Evolutionary conservation across 306 rosid species (phyloP).

Genomic region (Argentina anserina): DNA sequence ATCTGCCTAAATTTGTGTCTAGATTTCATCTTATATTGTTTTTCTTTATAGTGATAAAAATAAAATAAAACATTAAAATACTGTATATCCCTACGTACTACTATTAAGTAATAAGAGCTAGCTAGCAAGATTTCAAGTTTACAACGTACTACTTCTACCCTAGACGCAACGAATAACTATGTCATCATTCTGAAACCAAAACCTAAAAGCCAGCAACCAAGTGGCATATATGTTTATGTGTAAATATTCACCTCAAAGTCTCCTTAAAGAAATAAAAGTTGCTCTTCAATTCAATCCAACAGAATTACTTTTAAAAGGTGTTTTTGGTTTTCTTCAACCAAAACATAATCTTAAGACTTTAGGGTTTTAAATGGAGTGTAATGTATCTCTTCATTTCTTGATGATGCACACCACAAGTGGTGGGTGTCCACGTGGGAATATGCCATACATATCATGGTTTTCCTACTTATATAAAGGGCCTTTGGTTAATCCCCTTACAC

Average conservation of each 20-base stretch:
- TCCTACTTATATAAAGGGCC: background rate
- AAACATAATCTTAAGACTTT: background rate
- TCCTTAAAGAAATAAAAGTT: background rate
- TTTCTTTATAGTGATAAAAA: no score
- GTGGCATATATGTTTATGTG: background rate
- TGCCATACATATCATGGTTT: background rate
- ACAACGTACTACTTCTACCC: no score
- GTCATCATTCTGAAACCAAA: background rate
- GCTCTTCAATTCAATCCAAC: background rate
- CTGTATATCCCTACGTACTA: no score
- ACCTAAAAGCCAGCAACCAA: background rate
- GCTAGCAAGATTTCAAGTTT: no score
- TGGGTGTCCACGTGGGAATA: slow-evolving; percentile 6
- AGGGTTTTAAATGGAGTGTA: background rate
- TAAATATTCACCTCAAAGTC: background rate
- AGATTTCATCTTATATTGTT: no score
- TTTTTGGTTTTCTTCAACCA: background rate
- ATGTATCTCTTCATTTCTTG: background rate
- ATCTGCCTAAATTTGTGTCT: no score
- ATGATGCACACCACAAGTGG: background rate
- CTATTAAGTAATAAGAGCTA: no score
- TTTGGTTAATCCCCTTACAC: background rate
- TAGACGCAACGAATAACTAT: no score
- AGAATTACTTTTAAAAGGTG: background rate
- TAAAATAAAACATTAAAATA: no score